phyloP scores from a whole-genome alignment of 306 rosid genomes.

The Ochetophila trinervis region DNA sequence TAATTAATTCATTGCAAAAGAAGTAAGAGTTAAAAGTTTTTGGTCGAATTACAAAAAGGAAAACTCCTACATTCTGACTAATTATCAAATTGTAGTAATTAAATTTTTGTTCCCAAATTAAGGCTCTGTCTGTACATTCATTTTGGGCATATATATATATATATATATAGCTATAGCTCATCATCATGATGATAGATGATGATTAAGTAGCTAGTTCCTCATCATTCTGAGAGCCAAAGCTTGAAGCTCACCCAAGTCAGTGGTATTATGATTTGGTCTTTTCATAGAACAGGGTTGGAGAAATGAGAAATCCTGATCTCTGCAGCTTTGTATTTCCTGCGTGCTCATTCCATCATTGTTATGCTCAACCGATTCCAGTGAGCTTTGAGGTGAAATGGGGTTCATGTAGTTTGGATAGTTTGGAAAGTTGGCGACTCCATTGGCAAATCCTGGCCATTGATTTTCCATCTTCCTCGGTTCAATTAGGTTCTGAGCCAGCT shows the following conservation, averaged over 20 bases:
- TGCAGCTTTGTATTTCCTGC: constrained; percentile 54
- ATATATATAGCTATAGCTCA: not conserved
- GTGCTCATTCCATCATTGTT: constrained; percentile 41
- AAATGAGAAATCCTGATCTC: constrained; percentile 38
- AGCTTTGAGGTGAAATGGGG: constrained; percentile 83
- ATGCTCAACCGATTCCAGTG: constrained; percentile 64
- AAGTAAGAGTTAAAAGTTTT: constrained; percentile 5
- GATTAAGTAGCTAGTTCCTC: constrained; percentile 47
- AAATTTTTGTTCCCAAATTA: not conserved
- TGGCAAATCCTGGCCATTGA: constrained; percentile 43
- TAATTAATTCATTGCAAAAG: not conserved
- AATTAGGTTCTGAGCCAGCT: constrained; percentile 54
- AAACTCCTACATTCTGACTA: constrained; percentile 13
- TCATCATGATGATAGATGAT: constrained; percentile 11
- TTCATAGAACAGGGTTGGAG: constrained; percentile 36
- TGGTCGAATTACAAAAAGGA: not conserved
- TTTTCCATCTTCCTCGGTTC: constrained; percentile 40
- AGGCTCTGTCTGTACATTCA: constrained; percentile 16
- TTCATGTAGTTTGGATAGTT: constrained; percentile 45
- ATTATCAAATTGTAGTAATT: not conserved
- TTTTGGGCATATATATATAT: constrained; percentile 7
- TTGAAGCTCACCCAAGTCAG: constrained; percentile 86
- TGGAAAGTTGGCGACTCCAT: constrained; percentile 35
- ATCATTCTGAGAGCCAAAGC: constrained; percentile 90
- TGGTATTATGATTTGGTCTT: constrained; percentile 33